Base-by-base conservation (phyloP, 2,329 filamentous ascomycete genomes). In the Pestalotiopsis sp. region DNA sequence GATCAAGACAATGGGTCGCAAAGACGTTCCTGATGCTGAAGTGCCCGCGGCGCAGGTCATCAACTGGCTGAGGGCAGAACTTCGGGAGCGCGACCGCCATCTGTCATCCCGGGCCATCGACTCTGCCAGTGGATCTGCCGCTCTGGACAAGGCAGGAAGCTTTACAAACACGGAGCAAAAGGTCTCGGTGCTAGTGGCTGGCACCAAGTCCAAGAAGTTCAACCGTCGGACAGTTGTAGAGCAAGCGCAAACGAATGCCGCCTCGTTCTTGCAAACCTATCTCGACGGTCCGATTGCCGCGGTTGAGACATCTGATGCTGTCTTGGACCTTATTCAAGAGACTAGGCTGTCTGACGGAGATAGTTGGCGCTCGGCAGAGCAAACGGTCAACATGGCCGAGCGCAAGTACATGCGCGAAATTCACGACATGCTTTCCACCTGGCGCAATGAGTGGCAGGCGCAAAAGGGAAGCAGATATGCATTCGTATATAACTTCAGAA, bases 401-500 rank as follows among this genome's bases (percentile, higher is more conserved):
- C 89, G 93, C 74, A 91, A 93, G 76, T 98, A 97, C 76, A 83
- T 97, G 59, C 87, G 90, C 36, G 93, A 98, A 77, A 87, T 98
- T 57, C 92, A 96, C 76, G 92, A 94, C 70, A 84, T 95, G 79
- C 84, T 98, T 66, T 83, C 77, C 81, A 87, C 75, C 80, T 96
- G 83, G 89, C 89, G 78, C 80, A 84, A 72, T 81, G 86, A 78
- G 84, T 90, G 84, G 81, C 86, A 83, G 83, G 81, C 73, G 69
- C 83, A 84, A 71, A 78, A 84, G 4, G 87, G 85, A 9, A 86
- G 87, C 27, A 87, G 88, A 61, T 93, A 95, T 78, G 92, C 93
- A 12, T 97, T 97, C 80, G 88, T 98, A 66, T 97, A 97, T 81
- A 97, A 97, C 75, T 97, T 97, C 75, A 86, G 94, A 69, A 97